Conservation (phyloP, 768 basidiomycete species). For the Daedaleopsis sinensis region DNA sequence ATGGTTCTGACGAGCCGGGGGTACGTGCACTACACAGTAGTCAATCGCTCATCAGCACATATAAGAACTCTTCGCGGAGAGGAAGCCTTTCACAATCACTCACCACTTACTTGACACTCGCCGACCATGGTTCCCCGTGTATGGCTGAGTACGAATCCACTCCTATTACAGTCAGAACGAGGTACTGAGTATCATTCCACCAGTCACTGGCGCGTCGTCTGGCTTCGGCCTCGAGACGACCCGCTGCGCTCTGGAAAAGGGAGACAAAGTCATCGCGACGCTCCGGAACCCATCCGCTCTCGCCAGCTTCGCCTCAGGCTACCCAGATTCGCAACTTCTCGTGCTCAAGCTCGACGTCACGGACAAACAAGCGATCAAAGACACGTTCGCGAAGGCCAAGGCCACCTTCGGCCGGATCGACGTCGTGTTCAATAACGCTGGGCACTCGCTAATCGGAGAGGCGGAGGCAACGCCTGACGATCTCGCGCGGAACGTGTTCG, state of each 20-base stretch:
- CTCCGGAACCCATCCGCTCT: conserved; percentile 36
- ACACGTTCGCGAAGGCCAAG: conserved; percentile 38
- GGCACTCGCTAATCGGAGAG: conserved; percentile 35
- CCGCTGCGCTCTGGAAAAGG: conserved; percentile 38
- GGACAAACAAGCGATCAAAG: conserved; percentile 32
- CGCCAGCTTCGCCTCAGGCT: conserved; percentile 29
- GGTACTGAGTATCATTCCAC: background rate
- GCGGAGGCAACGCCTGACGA: conserved; percentile 39
- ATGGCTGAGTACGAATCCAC: background rate
- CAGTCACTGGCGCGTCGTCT: conserved; percentile 45
- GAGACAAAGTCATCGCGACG: conserved; percentile 47
- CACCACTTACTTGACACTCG: too few relatives aligned
- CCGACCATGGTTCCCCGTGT: background rate
- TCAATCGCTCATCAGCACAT: too few relatives aligned
- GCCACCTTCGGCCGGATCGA: conserved; percentile 46
- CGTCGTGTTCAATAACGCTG: conserved; percentile 50
- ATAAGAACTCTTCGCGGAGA: too few relatives aligned
- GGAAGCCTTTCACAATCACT: too few relatives aligned
- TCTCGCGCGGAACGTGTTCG: conserved; percentile 39
- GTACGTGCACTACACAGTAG: too few relatives aligned
- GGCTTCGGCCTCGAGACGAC: conserved; percentile 42
- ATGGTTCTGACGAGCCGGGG: too few relatives aligned
- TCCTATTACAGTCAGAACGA: too few relatives aligned
- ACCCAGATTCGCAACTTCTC: conserved; percentile 37
- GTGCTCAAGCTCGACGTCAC: conserved; percentile 45